phyloP scores from a whole-genome alignment of 441 rosid genomes.

The Croton setiger region DNA sequence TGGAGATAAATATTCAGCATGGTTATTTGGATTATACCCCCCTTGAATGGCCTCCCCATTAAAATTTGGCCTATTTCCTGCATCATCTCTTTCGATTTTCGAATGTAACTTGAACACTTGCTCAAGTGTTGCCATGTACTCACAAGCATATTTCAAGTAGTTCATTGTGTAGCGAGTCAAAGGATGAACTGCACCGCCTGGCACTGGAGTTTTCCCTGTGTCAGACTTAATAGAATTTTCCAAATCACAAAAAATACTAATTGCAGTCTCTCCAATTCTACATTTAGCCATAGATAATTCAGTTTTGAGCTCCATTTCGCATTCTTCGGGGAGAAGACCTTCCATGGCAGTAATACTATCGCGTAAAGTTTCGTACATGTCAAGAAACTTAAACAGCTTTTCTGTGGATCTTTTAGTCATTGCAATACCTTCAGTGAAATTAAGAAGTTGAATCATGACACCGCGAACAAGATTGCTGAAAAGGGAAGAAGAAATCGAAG shows the following conservation, averaged over 20 bases:
- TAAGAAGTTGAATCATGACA: conserved; percentile 58
- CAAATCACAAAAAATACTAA: conserved; percentile 60
- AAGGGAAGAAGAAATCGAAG: conserved; percentile 36
- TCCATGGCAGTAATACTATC: conserved; percentile 46
- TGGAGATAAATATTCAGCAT: conserved; percentile 34
- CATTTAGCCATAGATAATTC: conserved; percentile 48
- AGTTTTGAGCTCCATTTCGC: conserved; percentile 39
- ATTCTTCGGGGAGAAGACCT: conserved; percentile 37
- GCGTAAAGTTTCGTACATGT: conserved; percentile 70
- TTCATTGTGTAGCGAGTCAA: conserved; percentile 87
- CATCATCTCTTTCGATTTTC: conserved; percentile 58
- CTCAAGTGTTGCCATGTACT: conserved; percentile 72
- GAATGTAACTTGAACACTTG: conserved; percentile 69
- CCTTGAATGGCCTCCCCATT: conserved; percentile 12
- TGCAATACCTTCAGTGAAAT: conserved; percentile 72
- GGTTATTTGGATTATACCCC: neutral
- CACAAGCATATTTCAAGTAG: conserved; percentile 74
- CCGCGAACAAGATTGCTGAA: conserved; percentile 48
- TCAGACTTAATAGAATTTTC: conserved; percentile 75
- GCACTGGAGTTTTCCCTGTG: conserved; percentile 61
- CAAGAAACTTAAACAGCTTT: conserved; percentile 79
- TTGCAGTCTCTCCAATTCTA: conserved; percentile 69
- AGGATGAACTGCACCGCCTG: conserved; percentile 92
- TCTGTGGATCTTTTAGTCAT: conserved; percentile 68
- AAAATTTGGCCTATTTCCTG: conserved; percentile 29